These are phyloP conservation scores for Petunia hybrid DNA, from an alignment of 305 asterid species.

Conservation along the genomic window DNA sequence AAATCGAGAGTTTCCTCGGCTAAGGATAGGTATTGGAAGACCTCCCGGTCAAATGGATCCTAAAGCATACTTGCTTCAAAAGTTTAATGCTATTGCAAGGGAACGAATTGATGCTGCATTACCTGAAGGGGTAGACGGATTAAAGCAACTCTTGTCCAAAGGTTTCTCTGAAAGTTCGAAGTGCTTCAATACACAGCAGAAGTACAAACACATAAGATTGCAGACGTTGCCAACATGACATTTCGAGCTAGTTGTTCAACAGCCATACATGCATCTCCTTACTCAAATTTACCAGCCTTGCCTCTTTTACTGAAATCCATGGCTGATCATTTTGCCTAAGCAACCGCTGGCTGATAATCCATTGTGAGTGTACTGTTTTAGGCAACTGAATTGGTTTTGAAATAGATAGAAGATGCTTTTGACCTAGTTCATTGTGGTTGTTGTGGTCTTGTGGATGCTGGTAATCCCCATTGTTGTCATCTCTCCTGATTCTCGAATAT, in stretches of 20 bases:
- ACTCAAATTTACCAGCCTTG: no score
- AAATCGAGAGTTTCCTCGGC: conserved; percentile 82
- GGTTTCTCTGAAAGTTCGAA: conserved; percentile 75
- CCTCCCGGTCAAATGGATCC: conserved; percentile 99
- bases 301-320: no score
- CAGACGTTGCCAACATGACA: conserved; percentile 69
- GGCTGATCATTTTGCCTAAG: no score
- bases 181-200: conserved; percentile 75
- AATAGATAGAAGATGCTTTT: no score
- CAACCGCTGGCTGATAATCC: no score
- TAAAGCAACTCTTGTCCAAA: conserved; percentile 65
- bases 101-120: conserved; percentile 80
- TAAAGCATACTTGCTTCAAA: conserved; percentile 88
- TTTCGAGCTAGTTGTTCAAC: neutral
- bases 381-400: no score
- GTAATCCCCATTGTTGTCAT: no score
- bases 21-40: conserved; percentile 91
- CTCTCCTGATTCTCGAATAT: no score
- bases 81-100: conserved; percentile 74
- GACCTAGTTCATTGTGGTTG: no score
- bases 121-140: conserved; percentile 68
- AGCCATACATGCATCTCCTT: neutral
- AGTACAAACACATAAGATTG: conserved; percentile 74
- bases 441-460: no score
- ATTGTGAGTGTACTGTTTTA: no score